Conservation (phyloP, 2,329 filamentous ascomycete genomes). For the Didymella segeticola region DNA sequence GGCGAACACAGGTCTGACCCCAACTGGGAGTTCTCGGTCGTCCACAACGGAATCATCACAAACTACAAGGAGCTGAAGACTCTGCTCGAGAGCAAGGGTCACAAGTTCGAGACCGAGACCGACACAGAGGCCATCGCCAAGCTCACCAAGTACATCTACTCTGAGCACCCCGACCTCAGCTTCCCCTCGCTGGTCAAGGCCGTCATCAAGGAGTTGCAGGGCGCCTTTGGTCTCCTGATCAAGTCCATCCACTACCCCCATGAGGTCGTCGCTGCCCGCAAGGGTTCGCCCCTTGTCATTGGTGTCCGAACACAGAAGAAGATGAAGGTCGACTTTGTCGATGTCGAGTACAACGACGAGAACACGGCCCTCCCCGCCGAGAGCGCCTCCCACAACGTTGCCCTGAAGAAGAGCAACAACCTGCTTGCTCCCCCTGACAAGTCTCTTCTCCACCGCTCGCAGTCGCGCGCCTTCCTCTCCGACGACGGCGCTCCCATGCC, state of each 20-base stretch:
- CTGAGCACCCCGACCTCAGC: slow-evolving; percentile 90
- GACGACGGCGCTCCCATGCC: slow-evolving; percentile 98
- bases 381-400: slow-evolving; percentile 93
- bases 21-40: slow-evolving; percentile 94
- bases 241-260: slow-evolving; percentile 99
- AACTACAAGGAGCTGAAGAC: slow-evolving; percentile 99
- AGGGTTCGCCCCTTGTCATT: slow-evolving; percentile 96
- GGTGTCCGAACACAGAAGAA: slow-evolving; percentile 96
- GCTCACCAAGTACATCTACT: slow-evolving; percentile 97
- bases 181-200: slow-evolving; percentile 97
- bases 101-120: slow-evolving; percentile 98
- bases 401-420: slow-evolving; percentile 79
- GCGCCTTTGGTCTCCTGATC: slow-evolving; percentile 94
- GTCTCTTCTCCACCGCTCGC: slow-evolving; percentile 95
- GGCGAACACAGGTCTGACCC: slow-evolving; percentile 75
- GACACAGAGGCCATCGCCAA: slow-evolving; percentile 99
- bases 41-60: slow-evolving; percentile 99
- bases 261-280: slow-evolving; percentile 96
- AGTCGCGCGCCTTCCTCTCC: slow-evolving; percentile 98
- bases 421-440: slow-evolving; percentile 90
- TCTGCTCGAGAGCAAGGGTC: slow-evolving; percentile 90
- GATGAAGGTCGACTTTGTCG: slow-evolving; percentile 99
- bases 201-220: slow-evolving; percentile 97
- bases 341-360: slow-evolving; percentile 95
- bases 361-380: slow-evolving; percentile 81